A percentile compares a stretch with the other conserved stretches of the same genome.
These are phyloP conservation scores for Globisporangium spinosum DNA, from an alignment of 352 stramenopile species.

Conservation along the genomic window DNA sequence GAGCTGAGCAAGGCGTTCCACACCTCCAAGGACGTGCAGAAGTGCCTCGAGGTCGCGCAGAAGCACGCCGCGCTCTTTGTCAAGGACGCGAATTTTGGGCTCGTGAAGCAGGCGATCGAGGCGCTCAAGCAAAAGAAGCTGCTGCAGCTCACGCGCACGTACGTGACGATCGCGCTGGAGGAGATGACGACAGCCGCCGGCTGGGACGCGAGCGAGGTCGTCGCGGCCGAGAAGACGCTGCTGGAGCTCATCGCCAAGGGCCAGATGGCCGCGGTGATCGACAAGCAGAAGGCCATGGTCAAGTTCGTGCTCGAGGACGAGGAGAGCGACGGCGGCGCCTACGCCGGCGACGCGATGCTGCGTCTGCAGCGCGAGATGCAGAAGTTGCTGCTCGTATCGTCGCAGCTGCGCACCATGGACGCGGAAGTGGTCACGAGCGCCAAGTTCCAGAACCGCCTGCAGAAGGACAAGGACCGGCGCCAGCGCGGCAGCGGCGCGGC, in stretches of 20 bases:
- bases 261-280: slow-evolving; percentile 62
- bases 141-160: slow-evolving; percentile 72
- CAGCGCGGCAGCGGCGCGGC: slow-evolving; percentile 37
- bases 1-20: slow-evolving; percentile 59
- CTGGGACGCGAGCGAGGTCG: slow-evolving; percentile 30
- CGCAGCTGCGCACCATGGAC: slow-evolving; percentile 73
- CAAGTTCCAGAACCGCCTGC: slow-evolving; percentile 71
- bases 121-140: slow-evolving; percentile 71
- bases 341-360: slow-evolving; percentile 38
- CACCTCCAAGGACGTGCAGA: slow-evolving; percentile 31
- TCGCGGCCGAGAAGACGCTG: slow-evolving; percentile 57
- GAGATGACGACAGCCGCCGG: slow-evolving; percentile 53
- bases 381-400: slow-evolving; percentile 60
- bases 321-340: slow-evolving; percentile 27
- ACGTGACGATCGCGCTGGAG: slow-evolving; percentile 66
- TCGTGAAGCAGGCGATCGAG: slow-evolving; percentile 75
- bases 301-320: slow-evolving; percentile 70
- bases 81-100: slow-evolving; percentile 63
- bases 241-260: slow-evolving; percentile 47
- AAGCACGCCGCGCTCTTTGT: slow-evolving; percentile 47
- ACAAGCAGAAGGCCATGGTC: slow-evolving; percentile 75
- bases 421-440: slow-evolving; percentile 75
- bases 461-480: slow-evolving; percentile 78
- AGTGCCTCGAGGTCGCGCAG: slow-evolving; percentile 30
- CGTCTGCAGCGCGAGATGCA: slow-evolving; percentile 72